Evolutionary conservation across 2,329 filamentous ascomycete species (phyloP).

Genomic region (Colletotrichum gigasporum): DNA sequence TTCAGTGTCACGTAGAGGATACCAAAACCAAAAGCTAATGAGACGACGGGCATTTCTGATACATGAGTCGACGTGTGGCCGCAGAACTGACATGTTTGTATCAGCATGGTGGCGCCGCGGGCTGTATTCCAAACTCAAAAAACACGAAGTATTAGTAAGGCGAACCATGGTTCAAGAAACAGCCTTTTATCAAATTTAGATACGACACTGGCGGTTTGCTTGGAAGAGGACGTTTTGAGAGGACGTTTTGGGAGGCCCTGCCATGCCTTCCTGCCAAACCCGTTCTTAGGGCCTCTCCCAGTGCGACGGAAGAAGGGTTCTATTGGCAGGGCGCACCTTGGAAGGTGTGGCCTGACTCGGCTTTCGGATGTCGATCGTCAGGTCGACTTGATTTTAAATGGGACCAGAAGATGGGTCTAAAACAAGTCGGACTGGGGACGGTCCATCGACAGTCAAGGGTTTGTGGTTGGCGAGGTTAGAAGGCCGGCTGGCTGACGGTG

Average conservation of each 20-base stretch:
- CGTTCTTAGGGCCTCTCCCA: too few species aligned
- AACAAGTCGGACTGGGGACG: not conserved
- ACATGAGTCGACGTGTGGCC: constrained; percentile 4
- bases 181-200: not conserved
- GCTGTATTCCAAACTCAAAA: not conserved
- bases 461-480: too few species aligned
- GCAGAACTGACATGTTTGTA: constrained; percentile 1
- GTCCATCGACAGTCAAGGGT: too few species aligned
- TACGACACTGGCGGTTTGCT: not conserved
- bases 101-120: not conserved
- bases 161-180: not conserved
- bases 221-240: not conserved
- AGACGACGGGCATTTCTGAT: constrained; percentile 2
- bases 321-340: not conserved
- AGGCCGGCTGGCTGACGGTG: too few species aligned
- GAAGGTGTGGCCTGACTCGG: constrained; percentile 14
- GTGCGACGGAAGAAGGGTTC: too few species aligned
- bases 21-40: constrained; percentile 17
- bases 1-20: constrained; percentile 17
- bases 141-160: not conserved
- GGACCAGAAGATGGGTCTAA: not conserved
- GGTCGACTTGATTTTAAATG: constrained; percentile 14
- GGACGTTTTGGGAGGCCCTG: not conserved
- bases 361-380: constrained; percentile 24
- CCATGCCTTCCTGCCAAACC: not conserved